These are phyloP conservation scores for Kazachstania viticola DNA, from an alignment of 805 yeast genomes.

Conservation along the genomic window DNA sequence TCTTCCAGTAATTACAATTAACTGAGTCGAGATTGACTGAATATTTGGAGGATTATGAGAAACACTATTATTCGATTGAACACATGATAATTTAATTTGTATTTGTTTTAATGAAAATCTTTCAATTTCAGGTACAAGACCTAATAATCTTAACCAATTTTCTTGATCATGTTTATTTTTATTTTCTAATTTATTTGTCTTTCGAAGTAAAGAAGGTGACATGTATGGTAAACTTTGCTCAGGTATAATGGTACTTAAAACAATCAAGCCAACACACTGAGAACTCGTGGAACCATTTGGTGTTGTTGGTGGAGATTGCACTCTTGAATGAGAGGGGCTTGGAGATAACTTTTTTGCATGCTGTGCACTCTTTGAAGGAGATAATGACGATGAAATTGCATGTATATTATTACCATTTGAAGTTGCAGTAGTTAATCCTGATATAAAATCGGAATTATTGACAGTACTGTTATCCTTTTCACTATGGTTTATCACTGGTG, in stretches of 20 bases:
- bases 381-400: not conserved
- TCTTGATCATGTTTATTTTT: slow-evolving; percentile 27
- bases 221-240: slow-evolving; percentile 28
- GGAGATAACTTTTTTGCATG: not conserved
- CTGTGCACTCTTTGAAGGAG: not conserved
- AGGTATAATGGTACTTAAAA: slow-evolving; percentile 24
- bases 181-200: slow-evolving; percentile 26
- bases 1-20: slow-evolving; percentile 26
- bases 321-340: not conserved
- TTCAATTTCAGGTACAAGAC: slow-evolving; percentile 21
- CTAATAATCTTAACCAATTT: slow-evolving; percentile 23
- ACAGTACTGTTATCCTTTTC: not conserved
- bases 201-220: slow-evolving; percentile 28
- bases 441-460: not conserved
- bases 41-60: slow-evolving; percentile 24
- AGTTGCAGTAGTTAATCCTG: not conserved
- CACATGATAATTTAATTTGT: slow-evolving; percentile 23
- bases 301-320: slow-evolving; percentile 7
- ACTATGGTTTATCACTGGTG: slow-evolving; percentile 1
- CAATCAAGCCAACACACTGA: slow-evolving; percentile 21
- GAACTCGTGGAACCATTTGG: slow-evolving; percentile 4
- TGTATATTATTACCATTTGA: not conserved
- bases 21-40: slow-evolving; percentile 20
- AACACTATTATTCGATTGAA: slow-evolving; percentile 23
- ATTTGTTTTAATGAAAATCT: slow-evolving; percentile 18